phyloP scores from a whole-genome alignment of 257 asterid species.

The Solanum microdontum region DNA sequence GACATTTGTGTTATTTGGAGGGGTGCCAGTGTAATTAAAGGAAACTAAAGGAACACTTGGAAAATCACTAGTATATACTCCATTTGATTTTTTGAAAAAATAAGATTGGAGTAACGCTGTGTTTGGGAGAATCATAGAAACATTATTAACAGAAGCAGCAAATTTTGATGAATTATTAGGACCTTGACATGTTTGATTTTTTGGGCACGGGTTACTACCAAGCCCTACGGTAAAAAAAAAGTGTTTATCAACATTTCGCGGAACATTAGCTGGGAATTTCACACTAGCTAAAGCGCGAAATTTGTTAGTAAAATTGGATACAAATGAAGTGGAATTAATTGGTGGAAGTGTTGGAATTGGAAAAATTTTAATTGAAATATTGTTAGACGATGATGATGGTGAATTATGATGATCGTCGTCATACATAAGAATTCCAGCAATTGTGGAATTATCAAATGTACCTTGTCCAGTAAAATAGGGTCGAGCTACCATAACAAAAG shows the following conservation, averaged over 20 bases:
- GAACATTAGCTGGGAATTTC: conserved; percentile 34
- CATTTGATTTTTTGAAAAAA: conserved; percentile 23
- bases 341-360: conserved; percentile 45
- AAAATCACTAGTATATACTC: conserved; percentile 34
- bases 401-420: not conserved
- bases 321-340: conserved; percentile 38
- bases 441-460: conserved; percentile 48
- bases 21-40: conserved; percentile 53
- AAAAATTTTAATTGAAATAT: conserved; percentile 7
- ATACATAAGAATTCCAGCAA: conserved; percentile 40
- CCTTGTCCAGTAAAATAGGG: conserved; percentile 55
- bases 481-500: conserved; percentile 45
- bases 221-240: conserved; percentile 32
- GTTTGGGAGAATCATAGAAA: conserved; percentile 34
- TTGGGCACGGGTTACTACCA: conserved; percentile 28
- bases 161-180: conserved; percentile 51
- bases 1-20: conserved; percentile 45
- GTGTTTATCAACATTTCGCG: conserved; percentile 19
- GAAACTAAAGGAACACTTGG: conserved; percentile 26
- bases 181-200: conserved; percentile 56
- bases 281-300: conserved; percentile 40
- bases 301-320: conserved; percentile 23
- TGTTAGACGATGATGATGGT: not conserved
- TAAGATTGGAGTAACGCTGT: conserved; percentile 44
- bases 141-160: conserved; percentile 46